Evolutionary conservation across 1,284 basidiomycete genomes (phyloP).

Genomic region (Trametes hirsuta): DNA sequence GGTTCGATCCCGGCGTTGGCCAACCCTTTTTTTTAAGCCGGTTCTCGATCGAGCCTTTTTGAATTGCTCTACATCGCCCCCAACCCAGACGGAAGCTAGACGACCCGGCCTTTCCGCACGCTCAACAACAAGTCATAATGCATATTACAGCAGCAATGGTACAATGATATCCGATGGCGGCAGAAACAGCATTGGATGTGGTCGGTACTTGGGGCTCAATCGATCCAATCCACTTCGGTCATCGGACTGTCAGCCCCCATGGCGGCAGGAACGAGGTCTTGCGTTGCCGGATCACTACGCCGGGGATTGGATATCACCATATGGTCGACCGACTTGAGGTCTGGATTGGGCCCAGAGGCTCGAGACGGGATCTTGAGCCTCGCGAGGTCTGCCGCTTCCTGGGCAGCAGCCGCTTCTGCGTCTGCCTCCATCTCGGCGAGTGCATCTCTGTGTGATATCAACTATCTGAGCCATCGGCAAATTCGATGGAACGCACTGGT

Average conservation of each 20-base stretch:
- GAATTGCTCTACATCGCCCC: no score
- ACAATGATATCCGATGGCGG: no score
- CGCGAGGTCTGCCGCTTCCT: background rate
- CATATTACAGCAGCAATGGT: no score
- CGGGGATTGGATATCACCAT: background rate
- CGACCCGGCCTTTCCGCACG: no score
- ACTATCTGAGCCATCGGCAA: background rate
- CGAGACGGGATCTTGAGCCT: background rate
- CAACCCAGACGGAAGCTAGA: no score
- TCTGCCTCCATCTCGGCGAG: conserved; percentile 24
- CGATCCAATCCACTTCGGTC: conserved; percentile 18
- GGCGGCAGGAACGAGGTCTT: conserved; percentile 3
- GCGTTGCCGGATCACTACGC: background rate
- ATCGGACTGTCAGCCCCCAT: conserved; percentile 24
- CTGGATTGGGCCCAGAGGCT: background rate
- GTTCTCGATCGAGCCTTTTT: no score
- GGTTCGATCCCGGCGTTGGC: conserved; percentile 12
- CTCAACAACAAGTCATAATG: no score
- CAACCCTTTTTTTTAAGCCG: background rate
- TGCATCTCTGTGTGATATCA: conserved; percentile 11
- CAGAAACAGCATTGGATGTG: no score
- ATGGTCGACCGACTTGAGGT: background rate
- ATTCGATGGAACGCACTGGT: conserved; percentile 27
- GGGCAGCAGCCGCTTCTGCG: background rate
- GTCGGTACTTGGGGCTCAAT: background rate